phyloP scores from a whole-genome alignment of 2,329 filamentous ascomycete species.

The Tolypocladium tundrense region DNA sequence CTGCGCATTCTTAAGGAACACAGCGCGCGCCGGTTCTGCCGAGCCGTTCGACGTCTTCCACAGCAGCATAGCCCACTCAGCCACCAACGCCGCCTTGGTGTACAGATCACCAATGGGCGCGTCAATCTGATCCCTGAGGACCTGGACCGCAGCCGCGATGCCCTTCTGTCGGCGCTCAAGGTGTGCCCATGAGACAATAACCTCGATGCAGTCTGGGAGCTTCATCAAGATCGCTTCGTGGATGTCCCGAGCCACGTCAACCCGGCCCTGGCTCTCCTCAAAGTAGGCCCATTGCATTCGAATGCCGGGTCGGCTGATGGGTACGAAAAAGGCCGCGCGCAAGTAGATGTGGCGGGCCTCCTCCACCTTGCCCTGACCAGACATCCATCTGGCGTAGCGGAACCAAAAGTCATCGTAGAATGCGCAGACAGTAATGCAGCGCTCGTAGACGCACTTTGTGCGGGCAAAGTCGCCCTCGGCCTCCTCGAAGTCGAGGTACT shows the following conservation, averaged over 20 bases:
- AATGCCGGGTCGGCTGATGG: constrained; percentile 73
- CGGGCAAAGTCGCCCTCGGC: constrained; percentile 66
- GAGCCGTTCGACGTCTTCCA: constrained; percentile 76
- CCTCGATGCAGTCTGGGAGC: constrained; percentile 75
- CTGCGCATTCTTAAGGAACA: constrained; percentile 74
- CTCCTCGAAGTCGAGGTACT: constrained; percentile 95
- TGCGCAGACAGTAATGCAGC: constrained; percentile 84
- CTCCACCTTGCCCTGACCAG: constrained; percentile 70
- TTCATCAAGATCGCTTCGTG: constrained; percentile 68
- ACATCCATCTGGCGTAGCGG: constrained; percentile 94
- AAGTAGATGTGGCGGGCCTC: constrained; percentile 89
- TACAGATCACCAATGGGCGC: constrained; percentile 60
- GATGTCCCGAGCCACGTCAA: constrained; percentile 73
- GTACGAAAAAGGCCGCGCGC: constrained; percentile 79
- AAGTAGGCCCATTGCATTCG: constrained; percentile 90
- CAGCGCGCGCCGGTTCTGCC: constrained; percentile 67
- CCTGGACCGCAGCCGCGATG: constrained; percentile 71
- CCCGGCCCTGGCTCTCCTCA: constrained; percentile 72
- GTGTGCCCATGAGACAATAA: constrained; percentile 80
- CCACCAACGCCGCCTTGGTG: constrained; percentile 77
- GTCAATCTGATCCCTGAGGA: constrained; percentile 75
- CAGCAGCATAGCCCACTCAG: constrained; percentile 76
- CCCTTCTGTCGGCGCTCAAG: constrained; percentile 74
- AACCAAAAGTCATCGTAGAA: constrained; percentile 98
- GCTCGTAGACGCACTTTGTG: constrained; percentile 79